Evolutionary conservation across 768 basidiomycete genomes (phyloP).

Genomic region (Hypsizygus marmoreus): DNA sequence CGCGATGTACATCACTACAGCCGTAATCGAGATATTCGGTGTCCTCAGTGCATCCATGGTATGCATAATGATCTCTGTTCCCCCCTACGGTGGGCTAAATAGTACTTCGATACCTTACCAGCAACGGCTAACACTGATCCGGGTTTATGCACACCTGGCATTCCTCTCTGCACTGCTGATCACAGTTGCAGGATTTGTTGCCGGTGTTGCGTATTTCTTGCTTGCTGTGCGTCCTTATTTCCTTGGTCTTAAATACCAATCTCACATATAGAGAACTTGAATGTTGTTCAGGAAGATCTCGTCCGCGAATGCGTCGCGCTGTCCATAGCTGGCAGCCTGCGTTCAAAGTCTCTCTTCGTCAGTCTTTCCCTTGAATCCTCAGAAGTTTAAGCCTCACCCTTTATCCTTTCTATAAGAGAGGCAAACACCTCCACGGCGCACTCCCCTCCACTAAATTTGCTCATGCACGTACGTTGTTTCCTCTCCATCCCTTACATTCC

Average conservation of each 20-base stretch:
- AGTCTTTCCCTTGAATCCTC: constrained; percentile 7
- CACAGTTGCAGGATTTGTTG: constrained; percentile 35
- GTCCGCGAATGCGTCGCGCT: constrained; percentile 37
- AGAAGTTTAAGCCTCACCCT: not conserved
- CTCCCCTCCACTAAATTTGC: constrained; percentile 26
- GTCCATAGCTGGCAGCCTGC: constrained; percentile 31
- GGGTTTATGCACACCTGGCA: constrained; percentile 22
- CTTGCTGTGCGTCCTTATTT: constrained; percentile 33
- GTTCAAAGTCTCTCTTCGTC: constrained; percentile 41
- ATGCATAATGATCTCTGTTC: not conserved
- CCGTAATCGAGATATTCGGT: constrained; percentile 21
- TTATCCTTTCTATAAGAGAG: constrained; percentile 24
- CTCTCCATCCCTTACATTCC: not conserved
- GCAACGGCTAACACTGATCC: constrained; percentile 26
- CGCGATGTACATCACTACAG: constrained; percentile 34
- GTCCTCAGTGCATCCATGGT: constrained; percentile 18
- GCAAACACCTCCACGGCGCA: constrained; percentile 32
- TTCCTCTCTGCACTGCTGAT: constrained; percentile 38
- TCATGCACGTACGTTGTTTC: constrained; percentile 33
- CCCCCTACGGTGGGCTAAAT: not conserved
- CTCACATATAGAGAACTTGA: not conserved
- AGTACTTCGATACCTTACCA: not conserved
- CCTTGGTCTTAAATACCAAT: not conserved
- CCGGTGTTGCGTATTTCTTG: constrained; percentile 38
- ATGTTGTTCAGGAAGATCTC: constrained; percentile 33